Percentiles rank a stretch among this genome's conserved stretches.
phyloP scores from a whole-genome alignment of 805 yeast species.

The Nakazawaea wickerhamii region DNA sequence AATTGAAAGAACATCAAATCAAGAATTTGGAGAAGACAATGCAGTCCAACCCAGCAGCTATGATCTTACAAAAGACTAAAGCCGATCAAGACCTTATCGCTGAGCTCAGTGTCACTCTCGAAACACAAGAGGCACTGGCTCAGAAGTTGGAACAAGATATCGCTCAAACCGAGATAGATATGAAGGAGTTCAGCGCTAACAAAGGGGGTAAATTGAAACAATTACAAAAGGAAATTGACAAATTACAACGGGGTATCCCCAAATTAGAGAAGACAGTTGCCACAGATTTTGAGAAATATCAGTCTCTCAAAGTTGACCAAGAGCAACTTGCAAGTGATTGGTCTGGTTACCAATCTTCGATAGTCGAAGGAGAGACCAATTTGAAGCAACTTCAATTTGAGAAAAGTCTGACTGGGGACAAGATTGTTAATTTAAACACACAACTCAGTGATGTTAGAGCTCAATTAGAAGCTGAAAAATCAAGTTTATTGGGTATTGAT shows the following conservation, averaged over 20 bases:
- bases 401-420: conserved; percentile 19
- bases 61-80: conserved; percentile 46
- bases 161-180: conserved; percentile 59
- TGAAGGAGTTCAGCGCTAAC: conserved; percentile 72
- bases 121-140: conserved; percentile 28
- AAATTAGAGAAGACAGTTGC: conserved; percentile 36
- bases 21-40: conserved; percentile 49
- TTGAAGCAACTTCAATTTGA: conserved; percentile 32
- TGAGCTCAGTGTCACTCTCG: conserved; percentile 32
- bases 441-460: conserved; percentile 25
- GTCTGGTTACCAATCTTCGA: conserved; percentile 35
- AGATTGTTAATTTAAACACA: conserved; percentile 23
- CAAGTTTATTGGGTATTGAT: conserved; percentile 59
- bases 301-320: conserved; percentile 58
- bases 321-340: conserved; percentile 66
- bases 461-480: conserved; percentile 48
- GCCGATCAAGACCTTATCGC: conserved; percentile 41
- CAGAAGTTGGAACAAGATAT: conserved; percentile 38
- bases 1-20: conserved; percentile 54
- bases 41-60: conserved; percentile 50
- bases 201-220: conserved; percentile 76
- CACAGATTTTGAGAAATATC: conserved; percentile 46
- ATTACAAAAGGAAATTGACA: conserved; percentile 46
- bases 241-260: conserved; percentile 31
- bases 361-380: conserved; percentile 28